A percentile compares a stretch with the other conserved stretches of the same genome.
Evolutionary conservation across 129 eudicot genomes (phyloP).

Genomic region (Kitagawia praeruptora): DNA sequence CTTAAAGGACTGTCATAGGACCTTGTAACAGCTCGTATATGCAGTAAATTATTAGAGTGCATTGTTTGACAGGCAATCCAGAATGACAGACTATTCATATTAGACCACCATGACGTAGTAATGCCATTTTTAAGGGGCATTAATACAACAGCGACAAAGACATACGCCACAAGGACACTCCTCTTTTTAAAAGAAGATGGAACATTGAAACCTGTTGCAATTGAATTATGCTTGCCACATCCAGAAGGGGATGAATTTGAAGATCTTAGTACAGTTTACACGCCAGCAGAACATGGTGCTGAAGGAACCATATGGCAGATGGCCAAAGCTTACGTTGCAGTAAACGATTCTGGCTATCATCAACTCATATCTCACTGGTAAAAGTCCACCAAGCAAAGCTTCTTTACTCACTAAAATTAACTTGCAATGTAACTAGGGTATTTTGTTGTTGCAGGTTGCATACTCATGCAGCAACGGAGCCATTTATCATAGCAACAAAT

Average conservation of each 20-base stretch:
- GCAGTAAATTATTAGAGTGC: background rate
- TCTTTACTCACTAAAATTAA: background rate
- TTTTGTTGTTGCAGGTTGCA: conserved; percentile 39
- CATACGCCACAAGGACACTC: conserved; percentile 64
- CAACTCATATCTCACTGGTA: conserved; percentile 73
- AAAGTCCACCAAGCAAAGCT: background rate
- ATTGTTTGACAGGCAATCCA: conserved; percentile 15
- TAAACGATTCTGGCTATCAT: conserved; percentile 74
- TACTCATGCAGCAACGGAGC: conserved; percentile 80
- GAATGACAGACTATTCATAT: conserved; percentile 37
- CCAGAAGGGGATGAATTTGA: conserved; percentile 45
- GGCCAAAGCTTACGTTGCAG: conserved; percentile 77
- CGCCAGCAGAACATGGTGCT: conserved; percentile 46
- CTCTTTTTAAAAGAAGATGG: conserved; percentile 48
- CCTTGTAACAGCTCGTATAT: background rate
- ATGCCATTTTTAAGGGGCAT: conserved; percentile 74
- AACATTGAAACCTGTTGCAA: conserved; percentile 61
- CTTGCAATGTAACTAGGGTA: background rate
- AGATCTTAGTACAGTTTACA: conserved; percentile 45
- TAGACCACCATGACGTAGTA: conserved; percentile 64
- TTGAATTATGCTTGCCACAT: conserved; percentile 62
- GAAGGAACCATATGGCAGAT: conserved; percentile 60
- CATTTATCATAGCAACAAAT: conserved; percentile 74
- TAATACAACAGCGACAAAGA: conserved; percentile 49
- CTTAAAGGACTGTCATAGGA: background rate